These are phyloP conservation scores for Yamadazyma buinensis DNA, from an alignment of 1,139 yeast genomes.

Conservation along the genomic window DNA sequence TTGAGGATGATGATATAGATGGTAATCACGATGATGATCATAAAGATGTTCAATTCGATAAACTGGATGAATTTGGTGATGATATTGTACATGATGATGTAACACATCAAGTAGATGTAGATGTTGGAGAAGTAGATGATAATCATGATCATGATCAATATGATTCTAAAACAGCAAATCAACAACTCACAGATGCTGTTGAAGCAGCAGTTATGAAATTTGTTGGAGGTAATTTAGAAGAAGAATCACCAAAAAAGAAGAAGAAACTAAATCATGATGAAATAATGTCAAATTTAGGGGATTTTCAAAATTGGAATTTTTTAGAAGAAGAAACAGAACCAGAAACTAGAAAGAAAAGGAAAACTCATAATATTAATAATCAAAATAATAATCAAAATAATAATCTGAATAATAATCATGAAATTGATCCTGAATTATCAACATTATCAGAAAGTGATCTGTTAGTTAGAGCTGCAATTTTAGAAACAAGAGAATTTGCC, in stretches of 20 bases:
- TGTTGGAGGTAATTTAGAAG: constrained; percentile 58
- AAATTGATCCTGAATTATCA: constrained; percentile 62
- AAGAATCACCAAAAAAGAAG: constrained; percentile 12
- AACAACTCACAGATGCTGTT: constrained; percentile 50
- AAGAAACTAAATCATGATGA: constrained; percentile 23
- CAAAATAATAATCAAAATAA: constrained; percentile 2
- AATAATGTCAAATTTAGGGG: constrained; percentile 33
- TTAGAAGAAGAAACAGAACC: constrained; percentile 23
- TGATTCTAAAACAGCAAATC: constrained; percentile 29
- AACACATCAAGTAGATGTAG: constrained; percentile 8
- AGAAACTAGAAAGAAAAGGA: constrained; percentile 15
- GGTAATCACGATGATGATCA: constrained; percentile 2
- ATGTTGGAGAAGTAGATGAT: constrained; percentile 5
- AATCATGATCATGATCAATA: constrained; percentile 12
- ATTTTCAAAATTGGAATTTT: constrained; percentile 53
- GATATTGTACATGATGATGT: not conserved
- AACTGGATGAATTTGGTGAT: constrained; percentile 5
- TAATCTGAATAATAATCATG: constrained; percentile 9
- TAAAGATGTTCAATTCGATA: constrained; percentile 10
- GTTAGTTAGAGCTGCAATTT: constrained; percentile 62
- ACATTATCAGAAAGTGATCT: constrained; percentile 52
- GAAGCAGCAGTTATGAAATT: constrained; percentile 74
- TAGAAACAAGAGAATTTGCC: constrained; percentile 63
- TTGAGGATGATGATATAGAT: constrained; percentile 1
- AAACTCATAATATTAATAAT: constrained; percentile 1